Base-by-base conservation (phyloP, 495 filamentous ascomycete species). In the Cladorrhinum samala region DNA sequence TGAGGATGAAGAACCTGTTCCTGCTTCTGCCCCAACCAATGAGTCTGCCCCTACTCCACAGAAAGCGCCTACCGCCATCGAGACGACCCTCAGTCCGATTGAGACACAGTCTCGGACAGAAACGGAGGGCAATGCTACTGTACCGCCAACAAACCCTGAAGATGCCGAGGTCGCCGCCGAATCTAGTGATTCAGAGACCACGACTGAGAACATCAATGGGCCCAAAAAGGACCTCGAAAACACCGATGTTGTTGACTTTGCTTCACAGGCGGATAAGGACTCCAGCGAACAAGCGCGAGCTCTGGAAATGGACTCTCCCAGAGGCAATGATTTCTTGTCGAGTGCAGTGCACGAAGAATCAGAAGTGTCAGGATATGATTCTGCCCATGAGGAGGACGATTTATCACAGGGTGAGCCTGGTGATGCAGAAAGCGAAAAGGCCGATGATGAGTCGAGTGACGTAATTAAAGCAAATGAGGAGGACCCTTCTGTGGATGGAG, bases 1-100 rank as follows among this genome's bases (percentile, higher is more conserved):
- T 13, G 68, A 71, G 21, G 71, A 73, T 17, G 71, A 65, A 30
- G 61, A 50, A 53, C 23, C 50, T 39, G 7, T 46, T 2, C 17
- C 56, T 4, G 17, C 58, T 18, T 40, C 46, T 23, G 19, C 27
- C 27, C 11, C 27, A 11, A 11, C 27, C 27, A 5, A 5, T 33
- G 27, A 6, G 5, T 5, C 27, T 5, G 27, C 27, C 27, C 27
- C 27, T 33, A 11, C 11, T 33, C 6, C 27, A 6, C 27, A 33
- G 27, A 11, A 33, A 11, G 27, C 27, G 5, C 27, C 27, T 5
- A 11, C 27, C 27, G 11, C n/a, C n/a, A n/a, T n/a, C n/a, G 27
- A 5, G 27, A 33, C 5, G 27, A 33, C 27, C 11, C 27, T 6
- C 11, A 5, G 27, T 33, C 27, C n/a, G n/a, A n/a, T n/a, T n/a